Conservation (phyloP, 2,329 filamentous ascomycete genomes). For the Xylaria sp. region DNA sequence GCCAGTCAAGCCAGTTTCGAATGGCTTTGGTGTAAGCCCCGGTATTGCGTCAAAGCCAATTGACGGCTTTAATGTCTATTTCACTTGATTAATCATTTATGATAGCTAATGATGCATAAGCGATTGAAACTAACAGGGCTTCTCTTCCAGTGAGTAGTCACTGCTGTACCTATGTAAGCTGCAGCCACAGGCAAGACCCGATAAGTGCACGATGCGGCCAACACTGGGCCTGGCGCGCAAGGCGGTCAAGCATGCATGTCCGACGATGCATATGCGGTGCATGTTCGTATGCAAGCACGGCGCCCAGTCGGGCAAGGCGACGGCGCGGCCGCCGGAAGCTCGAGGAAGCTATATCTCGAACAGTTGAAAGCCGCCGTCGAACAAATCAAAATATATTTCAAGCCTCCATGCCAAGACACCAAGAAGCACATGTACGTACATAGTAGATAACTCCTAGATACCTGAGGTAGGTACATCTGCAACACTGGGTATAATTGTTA, state of each 20-base stretch:
- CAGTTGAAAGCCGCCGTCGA: no score
- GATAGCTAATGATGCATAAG: neutral
- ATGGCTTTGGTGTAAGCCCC: neutral
- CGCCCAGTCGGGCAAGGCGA: conserved; percentile 26
- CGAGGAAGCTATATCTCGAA: neutral
- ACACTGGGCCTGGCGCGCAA: conserved; percentile 11
- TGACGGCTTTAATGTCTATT: neutral
- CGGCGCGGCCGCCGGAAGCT: conserved; percentile 1
- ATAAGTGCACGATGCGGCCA: conserved; percentile 27
- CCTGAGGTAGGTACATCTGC: neutral
- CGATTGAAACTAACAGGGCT: neutral
- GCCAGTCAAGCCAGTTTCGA: neutral
- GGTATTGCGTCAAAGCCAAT: neutral
- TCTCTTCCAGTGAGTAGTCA: neutral
- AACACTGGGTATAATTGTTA: no score
- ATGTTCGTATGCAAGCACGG: conserved; percentile 14
- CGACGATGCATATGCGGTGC: conserved; percentile 26
- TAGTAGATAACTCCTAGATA: neutral
- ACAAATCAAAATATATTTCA: no score
- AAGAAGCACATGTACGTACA: neutral
- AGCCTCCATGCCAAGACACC: neutral
- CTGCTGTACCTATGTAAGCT: neutral
- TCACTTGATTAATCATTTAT: neutral
- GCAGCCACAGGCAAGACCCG: conserved; percentile 17
- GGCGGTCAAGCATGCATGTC: conserved; percentile 35